A percentile compares a stretch with the other conserved stretches of the same genome.
Evolutionary conservation across 108 stramenopile species (phyloP).

Genomic region (Stephanodiscus triporus): DNA sequence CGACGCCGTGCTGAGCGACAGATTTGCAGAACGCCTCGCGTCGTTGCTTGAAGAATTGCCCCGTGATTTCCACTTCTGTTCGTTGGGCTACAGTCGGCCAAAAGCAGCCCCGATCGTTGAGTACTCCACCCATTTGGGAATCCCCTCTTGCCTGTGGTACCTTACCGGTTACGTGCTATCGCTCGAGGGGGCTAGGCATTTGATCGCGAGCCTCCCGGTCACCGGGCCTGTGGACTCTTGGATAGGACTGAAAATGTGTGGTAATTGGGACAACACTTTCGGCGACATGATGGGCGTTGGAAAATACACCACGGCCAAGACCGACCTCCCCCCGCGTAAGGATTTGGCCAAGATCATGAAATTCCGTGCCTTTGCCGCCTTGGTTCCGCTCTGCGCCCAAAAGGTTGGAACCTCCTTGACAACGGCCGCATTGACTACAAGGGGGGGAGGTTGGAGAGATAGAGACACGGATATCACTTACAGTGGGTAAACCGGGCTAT

Average conservation of each 20-base stretch:
- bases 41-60: constrained; percentile 72
- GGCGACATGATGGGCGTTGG: constrained; percentile 75
- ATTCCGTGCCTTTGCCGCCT: constrained; percentile 81
- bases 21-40: constrained; percentile 71
- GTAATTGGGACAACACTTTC: constrained; percentile 78
- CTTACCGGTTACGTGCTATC: constrained; percentile 84
- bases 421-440: neutral
- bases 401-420: constrained; percentile 36
- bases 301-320: constrained; percentile 25
- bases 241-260: constrained; percentile 74
- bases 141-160: constrained; percentile 84
- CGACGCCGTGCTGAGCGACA: constrained; percentile 82
- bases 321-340: constrained; percentile 44
- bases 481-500: constrained; percentile 50
- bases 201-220: constrained; percentile 67
- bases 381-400: constrained; percentile 75
- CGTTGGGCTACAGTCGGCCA: constrained; percentile 81
- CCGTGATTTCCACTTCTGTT: constrained; percentile 88
- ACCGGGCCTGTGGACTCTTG: constrained; percentile 67
- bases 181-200: constrained; percentile 62
- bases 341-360: constrained; percentile 61
- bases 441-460: constrained; percentile 38
- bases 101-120: constrained; percentile 81
- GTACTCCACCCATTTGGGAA: constrained; percentile 62
- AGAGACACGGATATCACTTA: constrained; percentile 83